Conservation (phyloP, 176 grass and related monocot genomes). For the Oryza officinalis region DNA sequence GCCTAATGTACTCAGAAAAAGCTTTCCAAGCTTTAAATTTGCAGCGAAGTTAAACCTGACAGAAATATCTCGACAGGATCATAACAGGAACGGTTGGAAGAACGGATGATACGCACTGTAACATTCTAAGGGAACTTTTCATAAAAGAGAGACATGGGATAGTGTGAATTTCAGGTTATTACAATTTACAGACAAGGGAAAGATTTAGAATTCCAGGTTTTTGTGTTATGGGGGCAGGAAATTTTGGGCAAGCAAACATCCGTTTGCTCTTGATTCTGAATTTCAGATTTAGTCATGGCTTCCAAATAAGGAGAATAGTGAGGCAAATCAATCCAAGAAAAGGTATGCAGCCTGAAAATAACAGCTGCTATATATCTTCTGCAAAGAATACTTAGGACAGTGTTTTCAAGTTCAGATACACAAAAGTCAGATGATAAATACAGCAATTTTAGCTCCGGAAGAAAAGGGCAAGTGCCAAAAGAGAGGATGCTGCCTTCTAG, state of each 20-base stretch:
- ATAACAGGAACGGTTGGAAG: not conserved
- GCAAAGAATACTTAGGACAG: not conserved
- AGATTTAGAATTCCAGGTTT: not conserved
- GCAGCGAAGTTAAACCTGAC: not conserved
- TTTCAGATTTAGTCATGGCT: not conserved
- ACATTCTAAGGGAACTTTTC: not conserved
- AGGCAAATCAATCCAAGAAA: not conserved
- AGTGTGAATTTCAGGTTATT: not conserved
- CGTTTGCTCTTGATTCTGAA: not conserved
- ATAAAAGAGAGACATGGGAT: too few relatives aligned
- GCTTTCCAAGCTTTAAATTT: not conserved
- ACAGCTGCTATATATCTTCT: not conserved
- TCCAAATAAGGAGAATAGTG: not conserved
- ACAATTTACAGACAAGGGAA: not conserved
- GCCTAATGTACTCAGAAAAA: not conserved
- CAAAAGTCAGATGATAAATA: slow-evolving; percentile 11
- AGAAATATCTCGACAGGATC: not conserved
- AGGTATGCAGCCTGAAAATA: slow-evolving; percentile 25
- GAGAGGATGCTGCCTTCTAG: slow-evolving; percentile 30
- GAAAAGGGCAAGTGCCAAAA: slow-evolving; percentile 20
- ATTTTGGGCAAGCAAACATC: not conserved
- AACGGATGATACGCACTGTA: not conserved
- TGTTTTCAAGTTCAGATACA: not conserved
- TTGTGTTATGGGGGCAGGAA: not conserved
- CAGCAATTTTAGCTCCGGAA: slow-evolving; percentile 12